Evolutionary conservation across 345 rosid species (phyloP).

Genomic region (Passiflora organensis): DNA sequence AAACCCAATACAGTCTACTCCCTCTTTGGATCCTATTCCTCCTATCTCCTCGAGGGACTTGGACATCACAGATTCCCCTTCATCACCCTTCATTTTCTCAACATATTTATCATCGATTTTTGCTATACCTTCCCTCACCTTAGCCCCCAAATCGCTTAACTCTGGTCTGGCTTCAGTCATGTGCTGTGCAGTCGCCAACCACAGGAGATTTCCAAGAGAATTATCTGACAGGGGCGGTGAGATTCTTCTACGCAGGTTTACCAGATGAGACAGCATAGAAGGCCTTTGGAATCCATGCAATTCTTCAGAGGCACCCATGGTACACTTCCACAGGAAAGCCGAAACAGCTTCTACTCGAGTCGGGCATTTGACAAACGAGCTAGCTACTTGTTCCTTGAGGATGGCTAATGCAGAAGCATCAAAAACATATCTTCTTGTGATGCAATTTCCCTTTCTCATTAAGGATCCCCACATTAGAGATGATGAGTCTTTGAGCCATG

Average conservation of each 20-base stretch:
- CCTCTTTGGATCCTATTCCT: conserved; percentile 9
- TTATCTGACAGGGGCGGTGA: conserved; percentile 15
- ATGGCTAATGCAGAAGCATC: not conserved
- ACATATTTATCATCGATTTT: conserved; percentile 25
- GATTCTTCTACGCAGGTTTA: conserved; percentile 35
- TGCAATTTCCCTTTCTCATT: conserved; percentile 27
- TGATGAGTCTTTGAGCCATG: conserved; percentile 27
- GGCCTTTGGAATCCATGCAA: conserved; percentile 14
- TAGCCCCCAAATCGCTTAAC: conserved; percentile 20
- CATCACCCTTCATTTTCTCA: conserved; percentile 10
- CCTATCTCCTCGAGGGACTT: conserved; percentile 15
- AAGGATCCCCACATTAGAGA: conserved; percentile 27
- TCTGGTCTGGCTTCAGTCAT: not conserved
- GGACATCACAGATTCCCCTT: conserved; percentile 11
- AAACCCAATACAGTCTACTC: conserved; percentile 22
- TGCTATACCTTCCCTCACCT: conserved; percentile 22
- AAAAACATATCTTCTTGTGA: conserved; percentile 17
- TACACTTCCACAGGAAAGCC: conserved; percentile 21
- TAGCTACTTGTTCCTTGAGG: conserved; percentile 3
- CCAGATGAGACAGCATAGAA: conserved; percentile 25
- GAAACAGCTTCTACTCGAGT: conserved; percentile 17
- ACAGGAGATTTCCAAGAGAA: conserved; percentile 25
- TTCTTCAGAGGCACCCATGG: conserved; percentile 19
- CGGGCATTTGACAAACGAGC: conserved; percentile 9
- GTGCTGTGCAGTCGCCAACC: conserved; percentile 28